Evolutionary conservation across 305 asterid species (phyloP).

Genomic region (Solanum hybrid): DNA sequence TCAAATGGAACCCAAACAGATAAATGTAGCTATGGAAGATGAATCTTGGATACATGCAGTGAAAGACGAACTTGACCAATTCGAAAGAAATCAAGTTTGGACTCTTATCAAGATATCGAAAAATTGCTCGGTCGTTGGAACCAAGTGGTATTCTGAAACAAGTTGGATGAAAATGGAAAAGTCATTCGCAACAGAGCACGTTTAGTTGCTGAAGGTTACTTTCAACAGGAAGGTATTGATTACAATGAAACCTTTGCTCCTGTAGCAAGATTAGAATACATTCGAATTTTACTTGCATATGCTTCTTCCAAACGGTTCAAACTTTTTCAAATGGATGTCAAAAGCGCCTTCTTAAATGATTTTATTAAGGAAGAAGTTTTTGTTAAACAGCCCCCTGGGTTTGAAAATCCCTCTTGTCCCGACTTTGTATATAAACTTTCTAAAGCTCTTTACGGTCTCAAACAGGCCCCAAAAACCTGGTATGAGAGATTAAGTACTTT

Average conservation of each 20-base stretch:
- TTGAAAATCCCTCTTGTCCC: background rate
- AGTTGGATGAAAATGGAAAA: background rate
- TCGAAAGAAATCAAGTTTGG: no score
- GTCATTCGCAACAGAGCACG: no score
- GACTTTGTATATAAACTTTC: background rate
- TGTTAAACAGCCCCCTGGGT: background rate
- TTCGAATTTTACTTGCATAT: background rate
- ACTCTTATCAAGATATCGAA: background rate
- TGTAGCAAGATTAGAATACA: no score
- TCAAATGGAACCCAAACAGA: no score
- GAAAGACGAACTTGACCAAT: no score
- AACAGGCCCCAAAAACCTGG: background rate
- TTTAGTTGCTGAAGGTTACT: background rate
- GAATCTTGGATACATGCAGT: no score
- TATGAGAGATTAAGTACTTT: background rate
- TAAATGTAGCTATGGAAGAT: no score
- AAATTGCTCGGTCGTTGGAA: no score
- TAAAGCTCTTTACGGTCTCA: background rate
- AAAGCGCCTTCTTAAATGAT: no score
- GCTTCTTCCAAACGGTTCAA: no score
- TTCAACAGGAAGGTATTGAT: no score
- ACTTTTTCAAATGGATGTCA: background rate
- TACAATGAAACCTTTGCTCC: background rate
- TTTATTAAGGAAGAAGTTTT: background rate
- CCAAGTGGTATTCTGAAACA: no score